Base-by-base conservation (phyloP, 2,329 filamentous ascomycete species). In the Colletotrichum tropicicola region DNA sequence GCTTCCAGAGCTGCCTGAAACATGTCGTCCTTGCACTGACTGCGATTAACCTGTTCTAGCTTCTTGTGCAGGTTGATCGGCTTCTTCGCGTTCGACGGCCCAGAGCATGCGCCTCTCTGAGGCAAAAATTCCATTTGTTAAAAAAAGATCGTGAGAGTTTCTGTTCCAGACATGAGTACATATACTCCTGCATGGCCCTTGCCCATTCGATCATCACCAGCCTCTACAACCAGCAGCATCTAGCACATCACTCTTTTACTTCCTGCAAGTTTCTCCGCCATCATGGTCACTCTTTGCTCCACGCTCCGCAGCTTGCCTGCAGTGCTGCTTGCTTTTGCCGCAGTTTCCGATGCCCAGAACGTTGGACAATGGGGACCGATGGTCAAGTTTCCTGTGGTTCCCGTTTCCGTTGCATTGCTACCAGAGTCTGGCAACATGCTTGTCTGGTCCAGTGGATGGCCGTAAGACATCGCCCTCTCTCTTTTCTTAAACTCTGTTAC, bases 351-450 rank as follows among this genome's bases (percentile, higher is more conserved):
- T 13, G 57, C 57, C 6, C 57, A 62, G 23, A 44, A 69, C 27
- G 59, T 65, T 7, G 77, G 76, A 7, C 69, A 68, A 52, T 79
- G 77, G 77, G 73, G 74, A 3, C 68, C 69, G 5, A 79, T 77
- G 1, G 63, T 79, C 25, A 70, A 77, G 68, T 74, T 79, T 35
- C 76, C 77, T 3, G 71, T 78, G 17, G 74, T 79, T 1, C 74
- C 77, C 10, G 77, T 73, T 13, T 72, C 76, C 2, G 72, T 70
- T 3, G 57, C 57, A 4, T 23, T 60, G 48, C 21, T 60, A 5
- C 57, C 57, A 3, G 57, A 60, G 39, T 37, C 59, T 0, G 73
- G 59, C 1, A 57, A 62, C 27, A 15, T 62, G 35, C 44, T 62
- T 12, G 59, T 51, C 1, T 62, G 59, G 59, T 57, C 59, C 28